A percentile compares a stretch with the other conserved stretches of the same genome.
phyloP scores from a whole-genome alignment of 306 rosid species.

The Trifolium pratense region DNA sequence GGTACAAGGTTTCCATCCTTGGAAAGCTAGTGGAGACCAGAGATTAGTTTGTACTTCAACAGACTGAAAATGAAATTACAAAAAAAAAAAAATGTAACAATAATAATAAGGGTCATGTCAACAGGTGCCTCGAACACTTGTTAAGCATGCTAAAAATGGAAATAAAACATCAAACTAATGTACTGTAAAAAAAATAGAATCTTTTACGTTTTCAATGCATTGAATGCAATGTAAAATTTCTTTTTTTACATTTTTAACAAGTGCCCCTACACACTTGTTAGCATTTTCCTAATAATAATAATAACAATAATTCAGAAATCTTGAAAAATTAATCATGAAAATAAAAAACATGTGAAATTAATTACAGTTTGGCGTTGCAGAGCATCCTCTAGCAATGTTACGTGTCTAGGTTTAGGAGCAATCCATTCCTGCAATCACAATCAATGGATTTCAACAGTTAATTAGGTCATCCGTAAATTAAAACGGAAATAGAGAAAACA shows the following conservation, averaged over 20 bases:
- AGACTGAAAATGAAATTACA: conserved; percentile 39
- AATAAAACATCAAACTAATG: no score
- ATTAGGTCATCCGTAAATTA: neutral
- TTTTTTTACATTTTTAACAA: no score
- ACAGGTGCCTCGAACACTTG: no score
- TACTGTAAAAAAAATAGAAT: no score
- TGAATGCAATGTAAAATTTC: no score
- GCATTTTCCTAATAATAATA: no score
- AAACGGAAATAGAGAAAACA: neutral
- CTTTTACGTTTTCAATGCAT: no score
- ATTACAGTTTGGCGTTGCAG: conserved; percentile 65
- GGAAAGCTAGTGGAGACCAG: conserved; percentile 74
- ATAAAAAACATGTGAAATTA: conserved; percentile 17
- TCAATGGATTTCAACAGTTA: conserved; percentile 8
- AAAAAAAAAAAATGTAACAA: neutral
- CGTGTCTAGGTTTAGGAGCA: conserved; percentile 87
- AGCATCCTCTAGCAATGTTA: conserved; percentile 69
- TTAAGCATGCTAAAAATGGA: no score
- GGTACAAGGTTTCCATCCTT: conserved; percentile 80
- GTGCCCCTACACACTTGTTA: no score
- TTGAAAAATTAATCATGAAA: neutral
- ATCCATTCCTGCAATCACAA: conserved; percentile 73
- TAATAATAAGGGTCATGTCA: no score
- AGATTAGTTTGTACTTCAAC: conserved; percentile 59
- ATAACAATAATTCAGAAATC: neutral